These are phyloP conservation scores for Fusarium beomiforme DNA, from an alignment of 2,329 filamentous ascomycete genomes.

Conservation along the genomic window DNA sequence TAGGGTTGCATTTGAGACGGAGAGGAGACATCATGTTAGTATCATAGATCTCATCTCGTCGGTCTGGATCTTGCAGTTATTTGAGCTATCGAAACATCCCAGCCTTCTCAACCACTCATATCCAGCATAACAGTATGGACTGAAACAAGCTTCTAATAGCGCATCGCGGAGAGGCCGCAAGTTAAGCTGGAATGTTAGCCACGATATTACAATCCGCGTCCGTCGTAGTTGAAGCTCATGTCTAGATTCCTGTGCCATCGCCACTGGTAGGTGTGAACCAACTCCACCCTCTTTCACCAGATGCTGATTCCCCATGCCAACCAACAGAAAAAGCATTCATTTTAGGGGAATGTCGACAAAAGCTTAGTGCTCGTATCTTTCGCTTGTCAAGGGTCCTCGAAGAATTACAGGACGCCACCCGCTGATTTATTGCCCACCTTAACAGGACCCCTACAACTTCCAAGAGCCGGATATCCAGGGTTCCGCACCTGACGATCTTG, in stretches of 20 bases:
- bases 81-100: not conserved
- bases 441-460: constrained; percentile 7
- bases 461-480: constrained; percentile 26
- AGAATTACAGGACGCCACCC: constrained; percentile 30
- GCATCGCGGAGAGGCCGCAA: not conserved
- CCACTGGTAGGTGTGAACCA: constrained; percentile 5
- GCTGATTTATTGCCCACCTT: constrained; percentile 25
- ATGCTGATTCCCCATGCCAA: constrained; percentile 12
- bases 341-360: constrained; percentile 6
- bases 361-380: constrained; percentile 20
- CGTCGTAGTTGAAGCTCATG: constrained; percentile 2
- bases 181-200: not conserved
- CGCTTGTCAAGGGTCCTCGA: constrained; percentile 3
- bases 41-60: constrained; percentile 36
- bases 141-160: constrained; percentile 3
- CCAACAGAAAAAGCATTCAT: not conserved
- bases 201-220: not conserved
- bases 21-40: not conserved
- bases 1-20: constrained; percentile 21
- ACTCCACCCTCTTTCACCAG: constrained; percentile 8
- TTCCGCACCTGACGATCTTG: constrained; percentile 19
- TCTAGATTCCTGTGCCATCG: constrained; percentile 1
- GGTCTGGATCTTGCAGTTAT: constrained; percentile 11
- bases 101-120: not conserved
- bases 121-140: not conserved